phyloP scores from a whole-genome alignment of 352 stramenopile species.

The Pythium aristosporum region DNA sequence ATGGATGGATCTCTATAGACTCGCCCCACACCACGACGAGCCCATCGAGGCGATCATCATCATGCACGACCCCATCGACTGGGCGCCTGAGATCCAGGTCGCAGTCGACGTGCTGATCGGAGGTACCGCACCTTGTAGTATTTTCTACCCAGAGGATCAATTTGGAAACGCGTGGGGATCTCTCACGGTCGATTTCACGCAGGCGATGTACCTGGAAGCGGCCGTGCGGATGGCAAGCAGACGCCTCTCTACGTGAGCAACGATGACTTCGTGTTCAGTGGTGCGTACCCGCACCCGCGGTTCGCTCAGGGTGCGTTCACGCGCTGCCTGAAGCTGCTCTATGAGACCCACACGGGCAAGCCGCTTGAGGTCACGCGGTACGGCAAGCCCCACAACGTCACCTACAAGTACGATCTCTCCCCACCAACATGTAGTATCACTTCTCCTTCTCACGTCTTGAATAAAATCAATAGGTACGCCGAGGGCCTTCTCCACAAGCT shows the following conservation, averaged over 20 bases:
- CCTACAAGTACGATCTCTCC: slow-evolving; percentile 57
- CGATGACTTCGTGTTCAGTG: slow-evolving; percentile 88
- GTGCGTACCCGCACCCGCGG: slow-evolving; percentile 75
- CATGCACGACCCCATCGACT: slow-evolving; percentile 90
- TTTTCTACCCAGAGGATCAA: not conserved
- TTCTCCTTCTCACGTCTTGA: too few relatives aligned
- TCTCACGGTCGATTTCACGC: not conserved
- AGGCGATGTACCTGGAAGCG: slow-evolving; percentile 70
- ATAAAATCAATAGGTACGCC: slow-evolving; percentile 43
- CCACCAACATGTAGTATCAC: too few relatives aligned
- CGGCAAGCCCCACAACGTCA: slow-evolving; percentile 83
- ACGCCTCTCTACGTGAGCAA: slow-evolving; percentile 85
- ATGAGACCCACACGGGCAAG: slow-evolving; percentile 63
- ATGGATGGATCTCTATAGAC: slow-evolving; percentile 23
- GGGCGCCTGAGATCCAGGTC: slow-evolving; percentile 89
- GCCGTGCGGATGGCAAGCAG: slow-evolving; percentile 44
- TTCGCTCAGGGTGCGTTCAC: slow-evolving; percentile 87
- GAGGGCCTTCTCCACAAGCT: slow-evolving; percentile 67
- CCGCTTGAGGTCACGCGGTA: slow-evolving; percentile 74
- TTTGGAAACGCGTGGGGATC: not conserved
- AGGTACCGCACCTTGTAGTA: slow-evolving; percentile 16
- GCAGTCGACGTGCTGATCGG: slow-evolving; percentile 86
- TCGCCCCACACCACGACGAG: slow-evolving; percentile 56
- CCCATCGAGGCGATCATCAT: slow-evolving; percentile 86
- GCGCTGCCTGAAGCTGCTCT: slow-evolving; percentile 68